Conservation (phyloP, 305 asterid genomes). For the Withania somnifera region DNA sequence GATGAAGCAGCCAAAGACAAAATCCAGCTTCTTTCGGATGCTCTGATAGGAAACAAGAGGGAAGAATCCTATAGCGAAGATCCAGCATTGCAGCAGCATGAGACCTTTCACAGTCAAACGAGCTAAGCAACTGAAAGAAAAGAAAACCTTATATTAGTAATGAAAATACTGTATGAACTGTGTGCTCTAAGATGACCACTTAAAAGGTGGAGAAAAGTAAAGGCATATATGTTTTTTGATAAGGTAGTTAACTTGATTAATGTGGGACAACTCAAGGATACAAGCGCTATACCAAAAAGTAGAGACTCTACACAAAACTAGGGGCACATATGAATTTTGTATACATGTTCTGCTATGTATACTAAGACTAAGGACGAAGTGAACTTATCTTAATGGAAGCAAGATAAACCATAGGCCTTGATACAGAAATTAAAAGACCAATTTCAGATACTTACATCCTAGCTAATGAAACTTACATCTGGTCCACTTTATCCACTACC, state of each 20-base stretch:
- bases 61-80: slow-evolving; percentile 85
- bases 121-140: slow-evolving; percentile 70
- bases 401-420: background rate
- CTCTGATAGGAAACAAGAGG: slow-evolving; percentile 72
- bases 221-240: background rate
- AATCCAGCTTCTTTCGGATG: slow-evolving; percentile 93
- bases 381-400: background rate
- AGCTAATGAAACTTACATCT: background rate
- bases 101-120: slow-evolving; percentile 59
- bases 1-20: slow-evolving; percentile 96
- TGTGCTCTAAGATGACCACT: background rate
- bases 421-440: background rate
- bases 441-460: background rate
- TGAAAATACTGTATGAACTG: background rate
- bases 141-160: slow-evolving; percentile 14
- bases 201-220: background rate
- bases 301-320: background rate
- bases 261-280: background rate
- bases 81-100: slow-evolving; percentile 87
- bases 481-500: no score
- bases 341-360: background rate
- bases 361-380: background rate
- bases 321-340: background rate
- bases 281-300: background rate
- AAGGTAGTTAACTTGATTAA: background rate